phyloP scores from a whole-genome alignment of 768 basidiomycete genomes.

The Boletus edulis region DNA sequence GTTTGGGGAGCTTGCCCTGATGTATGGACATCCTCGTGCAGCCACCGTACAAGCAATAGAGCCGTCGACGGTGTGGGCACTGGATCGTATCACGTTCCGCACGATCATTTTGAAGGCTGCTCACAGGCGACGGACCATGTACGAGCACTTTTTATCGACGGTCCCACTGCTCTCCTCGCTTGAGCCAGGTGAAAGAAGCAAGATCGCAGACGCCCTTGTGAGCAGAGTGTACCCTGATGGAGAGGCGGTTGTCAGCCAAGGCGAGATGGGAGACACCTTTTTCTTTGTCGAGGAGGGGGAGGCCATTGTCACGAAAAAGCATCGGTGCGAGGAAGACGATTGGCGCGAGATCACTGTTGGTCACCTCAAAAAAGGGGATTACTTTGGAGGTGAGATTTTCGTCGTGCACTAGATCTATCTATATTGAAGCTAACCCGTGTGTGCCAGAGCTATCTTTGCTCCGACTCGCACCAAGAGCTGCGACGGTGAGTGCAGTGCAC shows the following conservation, averaged over 20 bases:
- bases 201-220: constrained; percentile 94
- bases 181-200: constrained; percentile 86
- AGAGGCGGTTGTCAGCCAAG: constrained; percentile 85
- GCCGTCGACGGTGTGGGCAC: constrained; percentile 83
- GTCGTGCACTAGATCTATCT: neutral
- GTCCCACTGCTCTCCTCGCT: constrained; percentile 86
- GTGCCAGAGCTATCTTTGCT: constrained; percentile 84
- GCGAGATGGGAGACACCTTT: constrained; percentile 95
- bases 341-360: constrained; percentile 70
- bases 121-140: constrained; percentile 89
- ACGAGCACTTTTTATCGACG: constrained; percentile 92
- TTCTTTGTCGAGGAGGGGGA: constrained; percentile 97
- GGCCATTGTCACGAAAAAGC: constrained; percentile 80
- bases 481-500: constrained; percentile 85
- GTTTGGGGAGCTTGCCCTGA: constrained; percentile 95
- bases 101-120: constrained; percentile 95
- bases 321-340: constrained; percentile 55
- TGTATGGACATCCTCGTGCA: constrained; percentile 96
- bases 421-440: constrained; percentile 4
- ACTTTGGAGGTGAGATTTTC: constrained; percentile 83
- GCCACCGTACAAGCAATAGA: constrained; percentile 89
- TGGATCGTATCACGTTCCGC: constrained; percentile 97
- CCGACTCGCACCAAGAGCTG: constrained; percentile 85
- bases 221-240: constrained; percentile 81
- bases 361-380: constrained; percentile 84